Percentiles rank a stretch among this genome's conserved stretches.
These are phyloP conservation scores for Fusarium palustre DNA, from an alignment of 2,329 filamentous ascomycete species.

Conservation along the genomic window DNA sequence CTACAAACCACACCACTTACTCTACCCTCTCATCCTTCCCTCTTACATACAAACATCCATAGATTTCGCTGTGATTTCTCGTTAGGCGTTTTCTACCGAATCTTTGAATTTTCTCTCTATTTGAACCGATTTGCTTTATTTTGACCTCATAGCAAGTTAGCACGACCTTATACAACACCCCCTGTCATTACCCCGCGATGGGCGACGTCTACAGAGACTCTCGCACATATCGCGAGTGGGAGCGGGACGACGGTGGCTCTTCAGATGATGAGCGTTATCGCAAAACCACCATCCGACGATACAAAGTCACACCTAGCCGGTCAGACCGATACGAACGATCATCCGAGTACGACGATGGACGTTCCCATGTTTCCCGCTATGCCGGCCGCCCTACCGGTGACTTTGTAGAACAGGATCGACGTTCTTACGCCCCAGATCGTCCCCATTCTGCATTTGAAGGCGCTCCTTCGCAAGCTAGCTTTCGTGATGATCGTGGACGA, in stretches of 20 bases:
- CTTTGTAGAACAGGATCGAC: slow-evolving; percentile 58
- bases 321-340: slow-evolving; percentile 56
- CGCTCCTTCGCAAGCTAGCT: slow-evolving; percentile 54
- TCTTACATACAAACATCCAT: slow-evolving; percentile 31
- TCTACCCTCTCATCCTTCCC: slow-evolving; percentile 11
- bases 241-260: slow-evolving; percentile 48
- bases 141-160: slow-evolving; percentile 22
- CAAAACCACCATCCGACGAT: slow-evolving; percentile 63
- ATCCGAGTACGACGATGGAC: slow-evolving; percentile 61
- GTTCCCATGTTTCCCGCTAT: slow-evolving; percentile 57
- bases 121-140: slow-evolving; percentile 4
- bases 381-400: slow-evolving; percentile 55
- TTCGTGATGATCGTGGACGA: slow-evolving; percentile 61
- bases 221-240: slow-evolving; percentile 52
- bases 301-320: slow-evolving; percentile 61
- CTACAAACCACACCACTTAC: slow-evolving; percentile 21
- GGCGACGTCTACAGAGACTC: slow-evolving; percentile 51
- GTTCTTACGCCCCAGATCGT: slow-evolving; percentile 60
- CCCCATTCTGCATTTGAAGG: slow-evolving; percentile 64
- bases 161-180: slow-evolving; percentile 25
- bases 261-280: slow-evolving; percentile 61
- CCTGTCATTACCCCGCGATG: slow-evolving; percentile 48
- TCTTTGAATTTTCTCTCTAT: slow-evolving; percentile 4
- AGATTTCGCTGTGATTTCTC: slow-evolving; percentile 36
- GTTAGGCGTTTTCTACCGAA: slow-evolving; percentile 35